phyloP scores from a whole-genome alignment of 2,329 filamentous ascomycete species.

The Samsoniella hepiali region DNA sequence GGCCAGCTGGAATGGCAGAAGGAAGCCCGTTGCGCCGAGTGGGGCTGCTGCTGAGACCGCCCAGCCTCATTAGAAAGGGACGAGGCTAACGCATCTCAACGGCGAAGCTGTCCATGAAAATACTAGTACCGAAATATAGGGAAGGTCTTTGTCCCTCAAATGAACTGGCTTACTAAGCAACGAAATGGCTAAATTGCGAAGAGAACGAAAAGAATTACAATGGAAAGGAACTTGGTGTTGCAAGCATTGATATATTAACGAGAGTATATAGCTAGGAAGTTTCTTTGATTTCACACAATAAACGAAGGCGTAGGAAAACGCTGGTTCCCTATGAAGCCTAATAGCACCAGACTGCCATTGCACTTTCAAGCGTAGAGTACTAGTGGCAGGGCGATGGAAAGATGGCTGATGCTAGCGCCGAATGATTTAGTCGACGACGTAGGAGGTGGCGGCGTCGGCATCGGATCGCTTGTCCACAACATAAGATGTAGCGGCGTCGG shows the following conservation, averaged over 20 bases:
- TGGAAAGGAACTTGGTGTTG: not conserved
- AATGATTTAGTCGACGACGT: slow-evolving; percentile 13
- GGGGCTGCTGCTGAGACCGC: not conserved
- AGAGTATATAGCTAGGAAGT: slow-evolving; percentile 2
- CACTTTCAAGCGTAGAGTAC: not conserved
- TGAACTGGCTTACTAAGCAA: too few species aligned
- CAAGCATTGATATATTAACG: not conserved
- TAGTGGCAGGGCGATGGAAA: not conserved
- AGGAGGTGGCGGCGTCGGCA: not conserved
- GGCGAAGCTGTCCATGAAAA: too few species aligned
- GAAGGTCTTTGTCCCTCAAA: too few species aligned
- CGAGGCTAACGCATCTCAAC: not conserved
- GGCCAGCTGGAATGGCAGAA: not conserved
- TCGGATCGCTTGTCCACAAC: slow-evolving; percentile 8
- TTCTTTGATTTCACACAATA: not conserved
- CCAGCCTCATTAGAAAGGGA: not conserved
- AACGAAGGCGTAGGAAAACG: not conserved
- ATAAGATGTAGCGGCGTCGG: slow-evolving; percentile 6
- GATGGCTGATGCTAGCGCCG: not conserved
- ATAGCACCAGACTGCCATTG: not conserved
- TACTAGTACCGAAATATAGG: too few species aligned
- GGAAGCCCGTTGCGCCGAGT: not conserved
- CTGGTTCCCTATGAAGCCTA: not conserved
- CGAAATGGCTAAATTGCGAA: too few species aligned
- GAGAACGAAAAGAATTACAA: not conserved